These are phyloP conservation scores for Verticillium tricorpus DNA, from an alignment of 2,329 filamentous ascomycete species.

Conservation along the genomic window DNA sequence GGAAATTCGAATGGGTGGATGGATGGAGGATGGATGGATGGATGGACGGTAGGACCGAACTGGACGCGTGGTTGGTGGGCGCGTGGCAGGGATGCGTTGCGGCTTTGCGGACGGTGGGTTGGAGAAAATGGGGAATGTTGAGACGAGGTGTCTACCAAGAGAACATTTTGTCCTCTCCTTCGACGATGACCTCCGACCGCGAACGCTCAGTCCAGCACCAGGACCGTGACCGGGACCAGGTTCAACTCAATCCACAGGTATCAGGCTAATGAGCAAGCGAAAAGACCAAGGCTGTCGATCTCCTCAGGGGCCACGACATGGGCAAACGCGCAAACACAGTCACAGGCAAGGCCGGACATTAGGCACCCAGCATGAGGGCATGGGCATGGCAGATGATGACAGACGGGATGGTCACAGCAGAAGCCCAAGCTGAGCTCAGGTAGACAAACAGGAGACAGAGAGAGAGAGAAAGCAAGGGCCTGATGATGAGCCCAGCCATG, in stretches of 20 bases:
- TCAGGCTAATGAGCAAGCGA: background rate
- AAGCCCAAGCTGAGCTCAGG: background rate
- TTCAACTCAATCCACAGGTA: background rate
- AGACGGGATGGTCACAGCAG: background rate
- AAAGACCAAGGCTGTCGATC: background rate
- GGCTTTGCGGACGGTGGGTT: no score
- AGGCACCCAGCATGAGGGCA: background rate
- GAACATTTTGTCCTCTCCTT: no score
- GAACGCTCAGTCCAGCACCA: no score
- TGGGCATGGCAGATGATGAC: background rate
- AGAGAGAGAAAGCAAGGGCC: background rate
- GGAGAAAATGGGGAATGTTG: no score
- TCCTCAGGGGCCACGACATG: background rate
- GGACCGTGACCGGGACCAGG: no score
- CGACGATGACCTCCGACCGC: no score
- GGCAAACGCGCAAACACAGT: background rate
- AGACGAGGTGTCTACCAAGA: no score
- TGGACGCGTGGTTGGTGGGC: background rate
- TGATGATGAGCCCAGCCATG: background rate
- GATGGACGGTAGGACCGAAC: background rate
- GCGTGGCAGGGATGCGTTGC: background rate
- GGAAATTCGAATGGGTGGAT: background rate
- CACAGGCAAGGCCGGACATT: background rate
- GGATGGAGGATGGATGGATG: background rate
- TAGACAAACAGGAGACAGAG: no score